phyloP scores from a whole-genome alignment of 192 early-diverging fungal genomes.

The Gonapodya prolifera region DNA sequence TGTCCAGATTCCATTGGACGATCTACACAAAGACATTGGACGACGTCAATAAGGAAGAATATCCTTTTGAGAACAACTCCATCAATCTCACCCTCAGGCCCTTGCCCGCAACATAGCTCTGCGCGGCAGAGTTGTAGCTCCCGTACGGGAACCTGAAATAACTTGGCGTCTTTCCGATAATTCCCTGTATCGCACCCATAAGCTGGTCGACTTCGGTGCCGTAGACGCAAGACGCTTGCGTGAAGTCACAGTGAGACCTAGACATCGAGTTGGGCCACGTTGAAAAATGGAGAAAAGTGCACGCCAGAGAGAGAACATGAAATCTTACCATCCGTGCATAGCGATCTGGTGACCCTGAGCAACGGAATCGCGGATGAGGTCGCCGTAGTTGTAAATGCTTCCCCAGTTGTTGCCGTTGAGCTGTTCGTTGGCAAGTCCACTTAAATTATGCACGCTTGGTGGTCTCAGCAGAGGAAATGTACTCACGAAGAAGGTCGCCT shows the following conservation, averaged over 20 bases:
- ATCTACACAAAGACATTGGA: neutral
- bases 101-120: neutral
- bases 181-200: neutral
- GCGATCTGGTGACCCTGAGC: neutral
- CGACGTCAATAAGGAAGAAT: no score
- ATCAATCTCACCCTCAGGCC: neutral
- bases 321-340: neutral
- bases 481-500: neutral
- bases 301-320: neutral
- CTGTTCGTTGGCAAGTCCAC: neutral
- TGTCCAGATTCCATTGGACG: neutral
- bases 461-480: neutral
- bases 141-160: neutral
- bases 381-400: neutral
- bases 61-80: no score
- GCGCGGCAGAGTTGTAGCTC: neutral
- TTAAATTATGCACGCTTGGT: neutral
- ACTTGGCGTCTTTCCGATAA: neutral
- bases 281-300: neutral
- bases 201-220: neutral
- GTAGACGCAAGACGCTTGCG: neutral
- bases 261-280: neutral
- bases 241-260: neutral
- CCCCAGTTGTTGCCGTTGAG: neutral
- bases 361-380: neutral